Percentiles rank a stretch among this genome's conserved stretches.
Evolutionary conservation across 2,329 filamentous ascomycete genomes (phyloP).

Genomic region (Fonsecaea multimorphosa): DNA sequence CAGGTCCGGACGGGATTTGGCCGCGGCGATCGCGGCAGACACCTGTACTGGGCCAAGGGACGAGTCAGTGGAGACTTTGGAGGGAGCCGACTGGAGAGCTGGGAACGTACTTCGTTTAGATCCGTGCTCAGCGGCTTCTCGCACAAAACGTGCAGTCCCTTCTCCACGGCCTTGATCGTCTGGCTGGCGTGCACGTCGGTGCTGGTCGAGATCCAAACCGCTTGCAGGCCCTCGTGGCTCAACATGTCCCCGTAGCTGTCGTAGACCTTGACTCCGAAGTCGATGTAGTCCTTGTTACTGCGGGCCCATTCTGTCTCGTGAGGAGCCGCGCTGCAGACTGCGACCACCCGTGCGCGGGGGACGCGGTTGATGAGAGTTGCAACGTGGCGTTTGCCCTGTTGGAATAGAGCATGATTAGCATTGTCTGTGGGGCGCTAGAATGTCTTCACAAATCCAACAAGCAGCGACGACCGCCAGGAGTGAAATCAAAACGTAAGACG

Average conservation of each 20-base stretch:
- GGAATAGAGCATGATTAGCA: background rate
- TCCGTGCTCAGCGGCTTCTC: constrained; percentile 63
- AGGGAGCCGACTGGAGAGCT: constrained; percentile 19
- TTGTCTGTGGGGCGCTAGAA: background rate
- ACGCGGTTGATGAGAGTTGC: constrained; percentile 55
- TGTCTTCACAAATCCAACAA: no score
- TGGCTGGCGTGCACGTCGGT: constrained; percentile 64
- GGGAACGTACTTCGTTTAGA: constrained; percentile 61
- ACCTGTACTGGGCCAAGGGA: constrained; percentile 1
- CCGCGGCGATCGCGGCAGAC: constrained; percentile 60
- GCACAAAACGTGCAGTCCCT: constrained; percentile 62
- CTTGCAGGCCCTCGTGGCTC: constrained; percentile 59
- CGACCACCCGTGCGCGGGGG: constrained; percentile 57
- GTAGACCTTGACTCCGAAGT: constrained; percentile 62
- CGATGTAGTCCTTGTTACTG: constrained; percentile 63
- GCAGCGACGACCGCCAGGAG: no score
- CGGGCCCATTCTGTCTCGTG: constrained; percentile 59
- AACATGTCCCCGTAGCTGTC: constrained; percentile 64
- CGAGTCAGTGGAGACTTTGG: background rate
- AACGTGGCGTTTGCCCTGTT: constrained; percentile 57
- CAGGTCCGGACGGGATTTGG: constrained; percentile 58
- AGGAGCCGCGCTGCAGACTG: constrained; percentile 60
- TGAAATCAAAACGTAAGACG: no score
- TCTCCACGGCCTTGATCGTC: constrained; percentile 62
- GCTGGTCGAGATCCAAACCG: constrained; percentile 61